Evolutionary conservation across 495 filamentous ascomycete species (phyloP).

Genomic region (Aspergillus funiculosus): DNA sequence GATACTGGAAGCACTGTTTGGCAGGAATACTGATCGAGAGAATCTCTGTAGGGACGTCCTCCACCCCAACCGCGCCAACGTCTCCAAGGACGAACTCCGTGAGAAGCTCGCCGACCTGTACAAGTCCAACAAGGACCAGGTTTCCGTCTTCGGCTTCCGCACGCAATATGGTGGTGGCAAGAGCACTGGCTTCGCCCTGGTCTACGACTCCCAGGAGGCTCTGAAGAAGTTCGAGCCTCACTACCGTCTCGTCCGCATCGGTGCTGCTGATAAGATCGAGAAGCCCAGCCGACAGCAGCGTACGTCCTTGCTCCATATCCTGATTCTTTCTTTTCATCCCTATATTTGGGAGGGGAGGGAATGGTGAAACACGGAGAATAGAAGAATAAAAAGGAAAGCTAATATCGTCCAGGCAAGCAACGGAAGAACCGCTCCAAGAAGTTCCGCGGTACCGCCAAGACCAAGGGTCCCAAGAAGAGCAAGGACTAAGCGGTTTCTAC

Average conservation of each 20-base stretch:
- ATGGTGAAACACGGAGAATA: not conserved
- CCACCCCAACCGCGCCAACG: conserved; percentile 95
- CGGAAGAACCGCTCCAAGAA: conserved; percentile 99
- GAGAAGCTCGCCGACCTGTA: conserved; percentile 90
- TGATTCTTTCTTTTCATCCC: too few species aligned
- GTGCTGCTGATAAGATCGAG: conserved; percentile 87
- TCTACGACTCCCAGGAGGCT: conserved; percentile 95
- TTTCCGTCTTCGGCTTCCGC: conserved; percentile 95
- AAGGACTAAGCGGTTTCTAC: conserved; percentile 40
- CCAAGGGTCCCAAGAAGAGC: conserved; percentile 78
- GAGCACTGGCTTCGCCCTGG: conserved; percentile 95
- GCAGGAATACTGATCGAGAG: conserved; percentile 19
- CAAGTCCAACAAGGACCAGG: conserved; percentile 94
- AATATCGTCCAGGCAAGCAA: conserved; percentile 78
- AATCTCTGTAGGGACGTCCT: conserved; percentile 78
- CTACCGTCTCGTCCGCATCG: conserved; percentile 91
- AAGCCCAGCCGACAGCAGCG: conserved; percentile 95
- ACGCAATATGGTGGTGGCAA: conserved; percentile 99
- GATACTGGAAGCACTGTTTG: not conserved
- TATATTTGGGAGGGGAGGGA: not conserved
- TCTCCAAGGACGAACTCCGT: conserved; percentile 98
- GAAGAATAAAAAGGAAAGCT: not conserved
- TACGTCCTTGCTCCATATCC: too few species aligned
- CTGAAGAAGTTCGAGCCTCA: conserved; percentile 99
- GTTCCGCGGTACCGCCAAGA: conserved; percentile 87